Evolutionary conservation across 164 flowering plant genomes (phyloP).

Genomic region (Houttuynia cordata): DNA sequence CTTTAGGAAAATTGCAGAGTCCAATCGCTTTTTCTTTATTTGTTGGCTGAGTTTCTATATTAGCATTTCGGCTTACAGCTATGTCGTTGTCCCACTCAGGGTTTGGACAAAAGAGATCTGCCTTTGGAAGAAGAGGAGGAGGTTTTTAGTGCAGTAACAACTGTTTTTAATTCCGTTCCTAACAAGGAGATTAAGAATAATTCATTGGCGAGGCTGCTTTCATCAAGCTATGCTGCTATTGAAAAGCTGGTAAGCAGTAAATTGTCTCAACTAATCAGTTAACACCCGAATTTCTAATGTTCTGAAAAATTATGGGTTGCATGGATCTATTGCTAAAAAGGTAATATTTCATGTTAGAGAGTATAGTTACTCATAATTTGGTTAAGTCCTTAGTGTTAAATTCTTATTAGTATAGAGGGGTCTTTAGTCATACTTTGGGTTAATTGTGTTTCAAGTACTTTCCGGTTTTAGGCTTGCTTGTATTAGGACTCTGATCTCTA

Average conservation of each 20-base stretch:
- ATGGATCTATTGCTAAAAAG: not conserved
- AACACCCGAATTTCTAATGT: not conserved
- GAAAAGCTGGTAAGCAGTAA: constrained; percentile 59
- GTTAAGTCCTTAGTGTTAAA: too few species aligned
- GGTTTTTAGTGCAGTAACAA: constrained; percentile 64
- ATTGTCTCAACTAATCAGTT: not conserved
- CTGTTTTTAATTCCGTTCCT: constrained; percentile 51
- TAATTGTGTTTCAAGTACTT: too few species aligned
- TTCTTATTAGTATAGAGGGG: too few species aligned
- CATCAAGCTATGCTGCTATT: constrained; percentile 59
- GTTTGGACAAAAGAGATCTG: constrained; percentile 55
- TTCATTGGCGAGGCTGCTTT: constrained; percentile 61
- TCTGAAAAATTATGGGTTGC: not conserved
- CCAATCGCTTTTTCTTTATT: not conserved
- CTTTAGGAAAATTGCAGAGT: not conserved
- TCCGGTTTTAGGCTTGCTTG: too few species aligned
- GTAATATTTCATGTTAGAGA: not conserved
- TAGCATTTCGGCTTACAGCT: not conserved
- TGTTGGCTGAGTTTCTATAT: not conserved
- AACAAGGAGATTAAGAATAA: constrained; percentile 57
- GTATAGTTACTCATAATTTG: too few species aligned
- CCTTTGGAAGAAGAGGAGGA: constrained; percentile 81
- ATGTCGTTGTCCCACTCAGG: constrained; percentile 26
- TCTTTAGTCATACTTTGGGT: too few species aligned
- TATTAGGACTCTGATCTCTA: too few species aligned